Percentiles rank a stretch among this genome's conserved stretches.
These are phyloP conservation scores for Puccinia coronata DNA, from an alignment of 1,284 basidiomycete species.

Conservation along the genomic window DNA sequence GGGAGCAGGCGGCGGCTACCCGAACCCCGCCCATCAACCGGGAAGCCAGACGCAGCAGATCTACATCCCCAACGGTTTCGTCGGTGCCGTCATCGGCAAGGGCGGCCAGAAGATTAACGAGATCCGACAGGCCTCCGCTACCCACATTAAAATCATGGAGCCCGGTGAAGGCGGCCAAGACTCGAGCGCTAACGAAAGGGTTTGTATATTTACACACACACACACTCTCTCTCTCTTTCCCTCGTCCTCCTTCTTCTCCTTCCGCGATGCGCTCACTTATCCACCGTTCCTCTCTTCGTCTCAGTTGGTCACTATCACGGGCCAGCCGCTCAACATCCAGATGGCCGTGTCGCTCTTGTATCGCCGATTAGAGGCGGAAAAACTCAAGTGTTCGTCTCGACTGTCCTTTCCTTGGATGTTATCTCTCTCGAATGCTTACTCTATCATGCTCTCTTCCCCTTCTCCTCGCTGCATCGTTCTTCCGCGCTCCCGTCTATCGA, in stretches of 20 bases:
- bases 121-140: constrained; percentile 88
- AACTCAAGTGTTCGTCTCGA: constrained; percentile 36
- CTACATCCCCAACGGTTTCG: constrained; percentile 95
- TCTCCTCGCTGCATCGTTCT: neutral
- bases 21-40: constrained; percentile 63
- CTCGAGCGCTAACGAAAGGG: constrained; percentile 67
- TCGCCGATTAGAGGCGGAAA: constrained; percentile 60
- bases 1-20: constrained; percentile 50
- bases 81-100: constrained; percentile 88
- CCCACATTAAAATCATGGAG: constrained; percentile 98
- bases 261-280: neutral
- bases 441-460: neutral
- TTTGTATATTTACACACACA: constrained; percentile 13
- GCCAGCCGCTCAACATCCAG: constrained; percentile 89
- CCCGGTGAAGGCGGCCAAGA: constrained; percentile 72
- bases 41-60: constrained; percentile 91
- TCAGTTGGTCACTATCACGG: constrained; percentile 83
- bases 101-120: constrained; percentile 99
- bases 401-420: neutral
- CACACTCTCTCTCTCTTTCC: neutral
- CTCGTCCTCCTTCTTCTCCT: constrained; percentile 51
- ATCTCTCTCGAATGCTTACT: no score
- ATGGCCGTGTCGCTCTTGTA: constrained; percentile 93
- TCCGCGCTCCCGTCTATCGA: no score
- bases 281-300: no score